Percentiles rank a stretch among this genome's conserved stretches.
phyloP scores from a whole-genome alignment of 805 yeast genomes.

The Wickerhamiella azyma region DNA sequence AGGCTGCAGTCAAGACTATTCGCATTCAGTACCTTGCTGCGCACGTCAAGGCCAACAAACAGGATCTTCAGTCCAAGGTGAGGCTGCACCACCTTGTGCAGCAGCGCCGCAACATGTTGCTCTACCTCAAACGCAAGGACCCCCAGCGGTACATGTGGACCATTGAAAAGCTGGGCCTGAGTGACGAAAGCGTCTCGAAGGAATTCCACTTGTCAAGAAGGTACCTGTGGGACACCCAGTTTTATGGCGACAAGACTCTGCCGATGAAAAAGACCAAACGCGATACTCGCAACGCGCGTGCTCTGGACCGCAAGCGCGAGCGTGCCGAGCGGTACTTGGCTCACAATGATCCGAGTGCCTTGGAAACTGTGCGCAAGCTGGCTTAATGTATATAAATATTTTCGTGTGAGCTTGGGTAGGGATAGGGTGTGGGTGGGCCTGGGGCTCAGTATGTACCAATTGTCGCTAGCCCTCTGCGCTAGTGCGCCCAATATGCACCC shows the following conservation, averaged over 20 bases:
- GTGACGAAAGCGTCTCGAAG: constrained; percentile 59
- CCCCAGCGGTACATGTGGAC: constrained; percentile 78
- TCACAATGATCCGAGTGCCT: constrained; percentile 18
- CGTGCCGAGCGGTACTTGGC: constrained; percentile 20
- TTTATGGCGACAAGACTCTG: constrained; percentile 27
- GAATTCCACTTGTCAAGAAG: constrained; percentile 43
- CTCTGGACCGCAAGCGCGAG: constrained; percentile 16
- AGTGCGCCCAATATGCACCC: too few relatives aligned
- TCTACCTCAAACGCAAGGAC: constrained; percentile 66
- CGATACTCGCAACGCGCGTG: constrained; percentile 18
- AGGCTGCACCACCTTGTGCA: constrained; percentile 72
- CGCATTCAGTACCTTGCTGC: constrained; percentile 63
- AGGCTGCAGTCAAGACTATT: constrained; percentile 81
- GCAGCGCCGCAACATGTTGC: constrained; percentile 69
- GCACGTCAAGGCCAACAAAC: constrained; percentile 54
- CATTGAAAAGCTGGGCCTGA: constrained; percentile 73
- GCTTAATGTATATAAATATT: constrained; percentile 2
- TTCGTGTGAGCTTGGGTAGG: background rate
- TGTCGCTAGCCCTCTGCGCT: too few relatives aligned
- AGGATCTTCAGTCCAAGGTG: constrained; percentile 61
- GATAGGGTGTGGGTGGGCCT: too few relatives aligned
- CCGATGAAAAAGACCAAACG: constrained; percentile 22
- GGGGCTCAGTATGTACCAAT: too few relatives aligned
- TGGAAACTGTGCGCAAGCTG: constrained; percentile 6
- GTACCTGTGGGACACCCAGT: constrained; percentile 25